Evolutionary conservation across 306 rosid species (phyloP).

Genomic region (Begonia masoniana): DNA sequence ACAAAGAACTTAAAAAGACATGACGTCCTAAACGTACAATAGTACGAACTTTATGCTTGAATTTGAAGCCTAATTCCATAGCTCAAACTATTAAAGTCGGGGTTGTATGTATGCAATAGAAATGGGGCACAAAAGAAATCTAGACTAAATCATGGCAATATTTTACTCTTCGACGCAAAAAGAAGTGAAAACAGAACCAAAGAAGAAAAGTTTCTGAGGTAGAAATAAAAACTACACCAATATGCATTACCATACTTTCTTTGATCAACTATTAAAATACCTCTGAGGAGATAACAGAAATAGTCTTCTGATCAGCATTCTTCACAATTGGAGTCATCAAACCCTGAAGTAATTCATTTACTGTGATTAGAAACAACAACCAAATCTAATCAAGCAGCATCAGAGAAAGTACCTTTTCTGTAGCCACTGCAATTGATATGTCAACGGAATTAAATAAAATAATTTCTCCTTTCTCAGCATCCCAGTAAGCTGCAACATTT

Average conservation of each 20-base stretch:
- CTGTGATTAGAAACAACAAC: constrained; percentile 13
- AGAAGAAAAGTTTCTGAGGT: constrained; percentile 4
- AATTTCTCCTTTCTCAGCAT: constrained; percentile 58
- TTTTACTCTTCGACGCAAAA: too few relatives aligned
- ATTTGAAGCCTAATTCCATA: too few relatives aligned
- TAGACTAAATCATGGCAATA: too few relatives aligned
- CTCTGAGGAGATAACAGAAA: constrained; percentile 80
- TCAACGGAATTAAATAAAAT: constrained; percentile 51
- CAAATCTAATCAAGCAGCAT: constrained; percentile 13
- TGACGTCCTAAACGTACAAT: neutral
- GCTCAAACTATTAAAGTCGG: too few relatives aligned
- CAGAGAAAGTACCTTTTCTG: constrained; percentile 60
- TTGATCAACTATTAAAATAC: constrained; percentile 17
- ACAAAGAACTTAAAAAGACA: constrained; percentile 2
- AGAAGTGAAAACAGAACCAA: constrained; percentile 1
- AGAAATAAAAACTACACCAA: constrained; percentile 1
- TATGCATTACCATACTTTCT: neutral
- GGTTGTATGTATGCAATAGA: too few relatives aligned
- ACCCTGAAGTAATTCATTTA: constrained; percentile 44
- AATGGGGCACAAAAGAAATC: too few relatives aligned
- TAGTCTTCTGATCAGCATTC: constrained; percentile 89
- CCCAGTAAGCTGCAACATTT: constrained; percentile 69
- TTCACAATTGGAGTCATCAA: constrained; percentile 89
- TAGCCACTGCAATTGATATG: constrained; percentile 96
- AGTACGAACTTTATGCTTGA: neutral